These are phyloP conservation scores for Hanseniaspora gamundiae DNA, from an alignment of 1,139 yeast species.

Conservation along the genomic window DNA sequence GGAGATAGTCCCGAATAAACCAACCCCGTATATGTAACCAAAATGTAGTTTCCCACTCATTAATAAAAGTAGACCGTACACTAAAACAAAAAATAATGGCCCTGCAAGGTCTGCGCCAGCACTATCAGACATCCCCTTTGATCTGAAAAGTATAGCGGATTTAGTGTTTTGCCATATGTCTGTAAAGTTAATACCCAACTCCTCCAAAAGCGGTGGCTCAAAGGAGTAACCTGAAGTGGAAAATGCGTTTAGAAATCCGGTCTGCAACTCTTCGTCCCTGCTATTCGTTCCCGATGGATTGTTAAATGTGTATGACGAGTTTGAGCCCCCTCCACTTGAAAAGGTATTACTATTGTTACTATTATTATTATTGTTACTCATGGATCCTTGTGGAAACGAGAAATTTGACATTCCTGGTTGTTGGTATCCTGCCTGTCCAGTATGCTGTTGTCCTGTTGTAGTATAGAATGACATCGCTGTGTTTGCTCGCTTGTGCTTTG, in stretches of 20 bases:
- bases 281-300: slow-evolving; percentile 19
- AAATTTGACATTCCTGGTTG: slow-evolving; percentile 20
- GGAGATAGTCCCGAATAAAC: slow-evolving; percentile 78
- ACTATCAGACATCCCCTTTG: slow-evolving; percentile 51
- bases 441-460: slow-evolving; percentile 1
- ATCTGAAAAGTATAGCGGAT: slow-evolving; percentile 28
- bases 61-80: slow-evolving; percentile 76
- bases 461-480: slow-evolving; percentile 5
- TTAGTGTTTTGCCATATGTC: slow-evolving; percentile 80
- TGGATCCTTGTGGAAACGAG: slow-evolving; percentile 25
- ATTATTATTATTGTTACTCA: slow-evolving; percentile 16
- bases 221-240: slow-evolving; percentile 90
- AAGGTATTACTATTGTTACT: slow-evolving; percentile 8
- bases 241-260: slow-evolving; percentile 82
- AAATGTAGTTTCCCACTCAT: slow-evolving; percentile 89
- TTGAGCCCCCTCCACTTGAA: slow-evolving; percentile 8
- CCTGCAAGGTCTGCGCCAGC: slow-evolving; percentile 86
- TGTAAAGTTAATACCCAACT: slow-evolving; percentile 80
- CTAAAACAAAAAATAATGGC: slow-evolving; percentile 76
- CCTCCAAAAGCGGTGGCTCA: slow-evolving; percentile 87
- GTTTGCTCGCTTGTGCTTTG: too few relatives aligned
- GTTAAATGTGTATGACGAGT: neutral
- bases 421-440: neutral
- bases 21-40: slow-evolving; percentile 95
- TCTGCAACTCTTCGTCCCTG: slow-evolving; percentile 41